Evolutionary conservation across 441 rosid genomes (phyloP).

Genomic region (Croton laevigatus): DNA sequence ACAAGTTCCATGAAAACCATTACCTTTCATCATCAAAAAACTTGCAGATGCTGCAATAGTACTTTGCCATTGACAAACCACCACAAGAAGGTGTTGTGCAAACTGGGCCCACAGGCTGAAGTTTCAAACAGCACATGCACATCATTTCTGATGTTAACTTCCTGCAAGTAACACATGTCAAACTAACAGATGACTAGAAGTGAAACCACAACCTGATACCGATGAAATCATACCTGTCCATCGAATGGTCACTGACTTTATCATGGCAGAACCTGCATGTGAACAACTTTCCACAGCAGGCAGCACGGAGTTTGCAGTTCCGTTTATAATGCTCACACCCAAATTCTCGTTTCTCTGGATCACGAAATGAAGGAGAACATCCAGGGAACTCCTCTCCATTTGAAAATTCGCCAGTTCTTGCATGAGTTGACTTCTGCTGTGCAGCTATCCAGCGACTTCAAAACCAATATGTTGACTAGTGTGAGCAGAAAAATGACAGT

Average conservation of each 20-base stretch:
- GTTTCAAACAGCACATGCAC: constrained; percentile 86
- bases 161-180: constrained; percentile 42
- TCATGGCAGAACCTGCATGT: constrained; percentile 95
- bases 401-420: constrained; percentile 39
- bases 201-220: constrained; percentile 17
- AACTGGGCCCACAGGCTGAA: constrained; percentile 81
- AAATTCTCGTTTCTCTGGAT: constrained; percentile 55
- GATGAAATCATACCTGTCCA: constrained; percentile 67
- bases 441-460: constrained; percentile 91
- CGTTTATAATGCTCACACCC: constrained; percentile 97
- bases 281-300: constrained; percentile 82
- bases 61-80: constrained; percentile 78
- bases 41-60: constrained; percentile 86
- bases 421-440: constrained; percentile 64
- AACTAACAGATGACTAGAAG: constrained; percentile 14
- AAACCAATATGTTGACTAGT: constrained; percentile 21
- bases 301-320: constrained; percentile 87
- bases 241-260: constrained; percentile 85
- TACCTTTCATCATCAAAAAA: constrained; percentile 97
- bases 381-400: constrained; percentile 57
- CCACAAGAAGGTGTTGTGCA: constrained; percentile 74
- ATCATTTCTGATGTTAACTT: constrained; percentile 93
- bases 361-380: constrained; percentile 65
- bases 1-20: background rate
- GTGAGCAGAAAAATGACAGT: constrained; percentile 8